Conservation (phyloP, 306 rosid genomes). For the Hippophae gyantsensis region DNA sequence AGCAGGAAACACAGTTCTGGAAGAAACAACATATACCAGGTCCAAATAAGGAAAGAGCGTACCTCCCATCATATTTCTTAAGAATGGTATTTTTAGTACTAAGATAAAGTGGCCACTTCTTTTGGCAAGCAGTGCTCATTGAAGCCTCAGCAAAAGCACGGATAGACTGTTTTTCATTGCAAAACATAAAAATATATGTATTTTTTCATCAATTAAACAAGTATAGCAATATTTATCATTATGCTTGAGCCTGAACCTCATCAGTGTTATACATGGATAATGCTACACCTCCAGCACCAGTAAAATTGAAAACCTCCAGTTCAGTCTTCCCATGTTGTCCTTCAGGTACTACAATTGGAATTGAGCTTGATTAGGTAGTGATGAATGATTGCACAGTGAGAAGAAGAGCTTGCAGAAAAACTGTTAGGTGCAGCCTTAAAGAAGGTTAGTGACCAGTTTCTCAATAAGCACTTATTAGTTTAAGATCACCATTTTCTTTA, state of each 20-base stretch:
- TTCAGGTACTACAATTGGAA: constrained; percentile 45
- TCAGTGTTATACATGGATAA: constrained; percentile 91
- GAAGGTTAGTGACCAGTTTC: no score
- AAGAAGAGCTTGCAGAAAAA: background rate
- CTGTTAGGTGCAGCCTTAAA: no score
- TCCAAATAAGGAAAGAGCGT: constrained; percentile 14
- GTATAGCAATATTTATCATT: background rate
- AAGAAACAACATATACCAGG: background rate
- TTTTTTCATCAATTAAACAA: no score
- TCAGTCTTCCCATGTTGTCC: constrained; percentile 52
- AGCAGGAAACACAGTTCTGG: background rate
- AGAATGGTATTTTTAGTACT: constrained; percentile 93
- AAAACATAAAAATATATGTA: background rate
- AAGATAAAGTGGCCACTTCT: constrained; percentile 91
- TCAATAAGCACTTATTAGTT: no score
- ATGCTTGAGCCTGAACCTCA: constrained; percentile 42
- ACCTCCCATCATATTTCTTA: constrained; percentile 99
- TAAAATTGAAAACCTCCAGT: constrained; percentile 67
- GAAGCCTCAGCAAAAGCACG: constrained; percentile 80
- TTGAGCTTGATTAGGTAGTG: background rate
- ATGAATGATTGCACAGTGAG: background rate
- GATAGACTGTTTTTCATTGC: constrained; percentile 53
- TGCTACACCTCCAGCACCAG: constrained; percentile 86
- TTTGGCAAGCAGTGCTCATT: constrained; percentile 71
- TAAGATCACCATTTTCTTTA: background rate